Evolutionary conservation across 1,284 basidiomycete species (phyloP).

Genomic region (Thelephora terrestris): DNA sequence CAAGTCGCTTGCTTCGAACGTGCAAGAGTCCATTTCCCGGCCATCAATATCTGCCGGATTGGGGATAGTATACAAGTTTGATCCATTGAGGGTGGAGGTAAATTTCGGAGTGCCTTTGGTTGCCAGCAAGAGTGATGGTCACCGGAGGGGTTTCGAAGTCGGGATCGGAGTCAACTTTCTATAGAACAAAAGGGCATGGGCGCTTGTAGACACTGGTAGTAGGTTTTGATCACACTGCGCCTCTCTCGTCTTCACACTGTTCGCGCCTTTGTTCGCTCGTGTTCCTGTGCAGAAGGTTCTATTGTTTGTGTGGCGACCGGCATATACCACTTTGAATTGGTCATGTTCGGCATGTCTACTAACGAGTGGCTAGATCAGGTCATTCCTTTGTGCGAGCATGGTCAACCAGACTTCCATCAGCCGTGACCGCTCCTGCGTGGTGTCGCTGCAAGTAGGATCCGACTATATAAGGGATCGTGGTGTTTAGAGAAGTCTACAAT

Average conservation of each 20-base stretch:
- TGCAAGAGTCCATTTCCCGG: slow-evolving; percentile 28
- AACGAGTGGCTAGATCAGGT: not conserved
- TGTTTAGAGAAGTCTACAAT: not conserved
- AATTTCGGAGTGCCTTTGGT: slow-evolving; percentile 89
- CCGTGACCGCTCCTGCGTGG: too few relatives aligned
- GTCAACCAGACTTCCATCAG: too few relatives aligned
- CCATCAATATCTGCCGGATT: slow-evolving; percentile 77
- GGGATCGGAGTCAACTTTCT: slow-evolving; percentile 88
- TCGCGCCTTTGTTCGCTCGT: not conserved
- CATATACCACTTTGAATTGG: not conserved
- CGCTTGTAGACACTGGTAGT: not conserved
- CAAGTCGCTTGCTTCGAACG: slow-evolving; percentile 29
- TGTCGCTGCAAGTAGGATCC: too few relatives aligned
- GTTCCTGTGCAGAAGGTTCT: not conserved
- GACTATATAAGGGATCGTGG: too few relatives aligned
- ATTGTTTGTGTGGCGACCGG: not conserved
- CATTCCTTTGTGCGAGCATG: too few relatives aligned
- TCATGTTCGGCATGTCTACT: not conserved
- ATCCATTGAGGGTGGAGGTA: slow-evolving; percentile 79
- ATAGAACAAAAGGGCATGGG: slow-evolving; percentile 21
- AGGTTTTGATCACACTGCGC: too few relatives aligned
- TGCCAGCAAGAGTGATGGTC: slow-evolving; percentile 67
- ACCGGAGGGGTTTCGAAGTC: slow-evolving; percentile 78
- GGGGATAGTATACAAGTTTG: slow-evolving; percentile 86
- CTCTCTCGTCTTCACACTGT: not conserved